A percentile compares a stretch with the other conserved stretches of the same genome.
Conservation (phyloP, 352 stramenopile genomes). For the Pythium chondricola region DNA sequence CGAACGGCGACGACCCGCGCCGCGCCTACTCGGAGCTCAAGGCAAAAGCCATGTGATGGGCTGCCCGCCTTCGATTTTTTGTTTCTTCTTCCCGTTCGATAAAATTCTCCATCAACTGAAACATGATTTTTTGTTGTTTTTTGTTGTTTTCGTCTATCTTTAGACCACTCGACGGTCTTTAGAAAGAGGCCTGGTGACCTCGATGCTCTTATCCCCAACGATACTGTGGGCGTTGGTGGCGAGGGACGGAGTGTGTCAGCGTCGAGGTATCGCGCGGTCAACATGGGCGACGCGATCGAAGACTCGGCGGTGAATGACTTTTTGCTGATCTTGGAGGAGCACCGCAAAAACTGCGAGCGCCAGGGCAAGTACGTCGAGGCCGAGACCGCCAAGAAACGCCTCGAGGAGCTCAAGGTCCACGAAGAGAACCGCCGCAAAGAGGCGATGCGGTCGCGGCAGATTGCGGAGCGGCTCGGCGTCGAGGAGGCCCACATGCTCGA, state of each 20-base stretch:
- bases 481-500: constrained; percentile 98
- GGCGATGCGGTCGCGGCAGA: constrained; percentile 93
- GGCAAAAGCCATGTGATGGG: constrained; percentile 60
- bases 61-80: neutral
- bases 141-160: constrained; percentile 1
- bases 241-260: no score
- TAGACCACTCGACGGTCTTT: no score
- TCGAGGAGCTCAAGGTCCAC: constrained; percentile 95
- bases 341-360: constrained; percentile 95
- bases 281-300: constrained; percentile 54
- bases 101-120: neutral
- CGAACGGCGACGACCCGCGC: constrained; percentile 42
- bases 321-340: constrained; percentile 90
- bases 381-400: constrained; percentile 94
- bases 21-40: constrained; percentile 62
- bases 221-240: no score
- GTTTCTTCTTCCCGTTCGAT: constrained; percentile 2
- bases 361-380: constrained; percentile 97
- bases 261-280: neutral
- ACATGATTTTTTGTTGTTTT: neutral
- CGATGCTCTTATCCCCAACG: no score
- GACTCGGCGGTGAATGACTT: constrained; percentile 84
- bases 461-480: constrained; percentile 91
- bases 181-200: no score
- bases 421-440: constrained; percentile 94